Evolutionary conservation across 140 eudicot species (phyloP), one percentile per base, ranked within the genome.

Genomic region (Cichorium intybus): DNA sequence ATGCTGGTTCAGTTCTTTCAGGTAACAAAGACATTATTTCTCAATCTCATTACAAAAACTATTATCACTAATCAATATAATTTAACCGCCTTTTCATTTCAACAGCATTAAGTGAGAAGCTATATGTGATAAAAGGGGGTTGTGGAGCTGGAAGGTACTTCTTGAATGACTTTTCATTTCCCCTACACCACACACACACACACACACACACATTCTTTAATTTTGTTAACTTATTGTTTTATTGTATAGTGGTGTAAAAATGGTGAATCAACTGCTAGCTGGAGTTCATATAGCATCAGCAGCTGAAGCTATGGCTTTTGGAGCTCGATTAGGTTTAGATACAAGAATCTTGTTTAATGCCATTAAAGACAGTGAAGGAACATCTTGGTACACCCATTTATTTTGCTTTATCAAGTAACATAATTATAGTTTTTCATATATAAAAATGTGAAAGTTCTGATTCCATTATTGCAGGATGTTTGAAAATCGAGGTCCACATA

Each of bases 271-370:
- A 79, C 81, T 88, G 64, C 95, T 93, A 78, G 99, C 99, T 75
- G 99, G 99, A 84, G 99, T 93, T 78, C 99, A 93, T 70, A 93
- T 93, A 63, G 97, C 97, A 78, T 86, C 99, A 72, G 88, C 95
- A 48, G 99, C 99, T 67, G 99, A 93, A 78, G 97, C 97, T 68
- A 75, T 93, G 87, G 99, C 97, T 22, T 84, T 88, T 84, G 99
- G 95, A 61, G 95, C 99, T 64, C 94, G 95, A 53, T 65, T 93
- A 73, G 97, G 99, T 66, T 84, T 93, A 12, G 75, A 89, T 67
- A 88, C 99, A 31, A 93, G 86, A 69, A 26, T 71, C 65, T 69
- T 93, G 80, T 86, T 89, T 80, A 82, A 93, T 58, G 79, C 60
- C 51, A 80, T 93, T 46, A 77, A 87, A 72, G 63, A 74, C 57